Percentiles rank a stretch among this genome's conserved stretches.
phyloP scores from a whole-genome alignment of 805 yeast genomes.

The Candida yuanshanica region DNA sequence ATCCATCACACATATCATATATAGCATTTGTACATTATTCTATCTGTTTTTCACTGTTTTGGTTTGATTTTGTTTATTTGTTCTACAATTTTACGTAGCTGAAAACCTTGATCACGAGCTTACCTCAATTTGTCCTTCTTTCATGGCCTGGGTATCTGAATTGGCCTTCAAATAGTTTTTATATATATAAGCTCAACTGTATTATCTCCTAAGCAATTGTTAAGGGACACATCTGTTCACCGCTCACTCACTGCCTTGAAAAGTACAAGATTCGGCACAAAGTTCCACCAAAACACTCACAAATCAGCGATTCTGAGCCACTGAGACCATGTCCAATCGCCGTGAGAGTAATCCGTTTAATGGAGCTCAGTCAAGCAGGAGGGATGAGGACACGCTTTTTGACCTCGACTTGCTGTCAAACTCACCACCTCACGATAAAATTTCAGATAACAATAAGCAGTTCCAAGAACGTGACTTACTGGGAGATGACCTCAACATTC shows the following conservation, averaged over 20 bases:
- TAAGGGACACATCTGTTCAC: too few species aligned
- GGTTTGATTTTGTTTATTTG: slow-evolving; percentile 1
- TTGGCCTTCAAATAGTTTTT: too few species aligned
- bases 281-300: neutral
- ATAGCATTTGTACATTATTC: neutral
- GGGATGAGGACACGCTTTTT: slow-evolving; percentile 27
- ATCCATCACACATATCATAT: neutral
- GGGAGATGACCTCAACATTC: slow-evolving; percentile 10
- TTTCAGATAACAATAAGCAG: slow-evolving; percentile 8
- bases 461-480: slow-evolving; percentile 10
- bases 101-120: too few species aligned
- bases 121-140: too few species aligned
- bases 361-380: neutral
- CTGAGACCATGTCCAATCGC: slow-evolving; percentile 1
- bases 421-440: neutral
- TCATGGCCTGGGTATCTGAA: too few species aligned
- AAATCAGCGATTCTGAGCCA: neutral
- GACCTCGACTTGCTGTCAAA: slow-evolving; percentile 31
- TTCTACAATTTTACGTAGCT: too few species aligned
- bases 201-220: too few species aligned
- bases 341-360: slow-evolving; percentile 1
- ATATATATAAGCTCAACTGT: too few species aligned
- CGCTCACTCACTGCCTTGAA: neutral
- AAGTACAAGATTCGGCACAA: neutral
- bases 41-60: neutral